Base-by-base conservation (phyloP, 2,329 filamentous ascomycete species). In the Scytalidium lignicola region DNA sequence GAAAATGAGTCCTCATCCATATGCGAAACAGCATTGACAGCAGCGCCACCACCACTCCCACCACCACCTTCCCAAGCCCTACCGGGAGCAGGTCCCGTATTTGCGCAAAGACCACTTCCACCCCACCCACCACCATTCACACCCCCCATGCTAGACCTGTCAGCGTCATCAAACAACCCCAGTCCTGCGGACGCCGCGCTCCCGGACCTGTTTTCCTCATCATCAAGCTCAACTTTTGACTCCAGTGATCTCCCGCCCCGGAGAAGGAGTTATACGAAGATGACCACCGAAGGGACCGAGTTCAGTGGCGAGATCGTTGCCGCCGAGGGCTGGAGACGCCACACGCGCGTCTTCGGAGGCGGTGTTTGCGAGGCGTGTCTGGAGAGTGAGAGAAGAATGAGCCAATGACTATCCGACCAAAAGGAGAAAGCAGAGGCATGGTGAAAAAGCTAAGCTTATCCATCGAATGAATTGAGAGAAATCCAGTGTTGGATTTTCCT, bases 271-370 rank as follows among this genome's bases (percentile, higher is more conserved):
- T 55, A 58, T 44, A 55, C 51, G 39, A 56, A 56, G 42, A 43
- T 49, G 13, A 49, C 48, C n/a, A 18, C 46, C 15, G 45, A 29
- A n/a, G 47, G 52, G 13, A 48, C 50, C 10, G 50, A 56, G 10
- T 44, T 59, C 2, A 23, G 37, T 2, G 61, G 58, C 7, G 60
- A 63, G 37, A 59, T 63, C 20, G 46, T 61, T 3, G 49, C 53
- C 4, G 56, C 52, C 2, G 56, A 61, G 17, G 55, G 55, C 12
- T 63, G 61, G 61, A 47, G 58, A 9, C 48, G 62, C 18, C 62
- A 64, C 21, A 64, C 62, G 28, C 51, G 56, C 26, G 62, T 64
- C 15, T 64, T 62, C 40, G 62, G 61, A 2, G 61, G 61, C 2
- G 61, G 61, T 1, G 61, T 63, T 1, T 64, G 62, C 32, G 50